phyloP scores from a whole-genome alignment of 1,139 yeast species.

The Blastobotrys proliferans region DNA sequence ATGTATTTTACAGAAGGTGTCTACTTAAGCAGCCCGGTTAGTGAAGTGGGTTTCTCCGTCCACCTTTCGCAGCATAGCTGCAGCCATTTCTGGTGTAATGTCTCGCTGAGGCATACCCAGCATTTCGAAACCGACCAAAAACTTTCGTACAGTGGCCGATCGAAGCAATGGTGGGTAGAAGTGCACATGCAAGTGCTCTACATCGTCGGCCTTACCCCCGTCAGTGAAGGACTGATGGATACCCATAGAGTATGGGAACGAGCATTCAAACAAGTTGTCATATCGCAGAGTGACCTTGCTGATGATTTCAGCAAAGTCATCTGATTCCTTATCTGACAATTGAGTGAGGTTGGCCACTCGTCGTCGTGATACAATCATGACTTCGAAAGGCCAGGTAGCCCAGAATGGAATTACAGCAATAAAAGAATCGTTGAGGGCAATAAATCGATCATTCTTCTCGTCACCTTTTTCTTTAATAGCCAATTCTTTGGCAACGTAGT shows the following conservation, averaged over 20 bases:
- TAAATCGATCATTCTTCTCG: slow-evolving; percentile 41
- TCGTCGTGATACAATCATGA: slow-evolving; percentile 54
- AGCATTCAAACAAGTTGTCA: slow-evolving; percentile 65
- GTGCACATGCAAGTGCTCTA: slow-evolving; percentile 71
- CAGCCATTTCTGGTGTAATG: slow-evolving; percentile 73
- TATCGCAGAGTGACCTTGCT: slow-evolving; percentile 58
- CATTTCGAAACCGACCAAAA: slow-evolving; percentile 75
- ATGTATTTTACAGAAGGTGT: too few species aligned
- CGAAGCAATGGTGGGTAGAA: slow-evolving; percentile 75
- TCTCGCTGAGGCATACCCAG: slow-evolving; percentile 79
- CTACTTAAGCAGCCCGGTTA: too few species aligned
- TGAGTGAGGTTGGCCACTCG: slow-evolving; percentile 50
- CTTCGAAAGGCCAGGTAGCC: slow-evolving; percentile 84
- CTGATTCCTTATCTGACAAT: slow-evolving; percentile 46
- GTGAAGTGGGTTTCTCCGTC: slow-evolving; percentile 21
- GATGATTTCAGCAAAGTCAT: slow-evolving; percentile 55
- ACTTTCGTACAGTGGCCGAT: slow-evolving; percentile 71
- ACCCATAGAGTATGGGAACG: slow-evolving; percentile 81
- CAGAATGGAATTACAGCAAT: slow-evolving; percentile 75
- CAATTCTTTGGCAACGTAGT: slow-evolving; percentile 59
- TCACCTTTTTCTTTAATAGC: slow-evolving; percentile 38
- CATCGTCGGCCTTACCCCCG: slow-evolving; percentile 27
- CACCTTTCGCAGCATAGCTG: slow-evolving; percentile 33
- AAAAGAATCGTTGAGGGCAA: slow-evolving; percentile 58
- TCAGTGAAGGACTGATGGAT: slow-evolving; percentile 49